phyloP scores from a whole-genome alignment of 1,139 yeast species.

The Citeromyces siamensis region DNA sequence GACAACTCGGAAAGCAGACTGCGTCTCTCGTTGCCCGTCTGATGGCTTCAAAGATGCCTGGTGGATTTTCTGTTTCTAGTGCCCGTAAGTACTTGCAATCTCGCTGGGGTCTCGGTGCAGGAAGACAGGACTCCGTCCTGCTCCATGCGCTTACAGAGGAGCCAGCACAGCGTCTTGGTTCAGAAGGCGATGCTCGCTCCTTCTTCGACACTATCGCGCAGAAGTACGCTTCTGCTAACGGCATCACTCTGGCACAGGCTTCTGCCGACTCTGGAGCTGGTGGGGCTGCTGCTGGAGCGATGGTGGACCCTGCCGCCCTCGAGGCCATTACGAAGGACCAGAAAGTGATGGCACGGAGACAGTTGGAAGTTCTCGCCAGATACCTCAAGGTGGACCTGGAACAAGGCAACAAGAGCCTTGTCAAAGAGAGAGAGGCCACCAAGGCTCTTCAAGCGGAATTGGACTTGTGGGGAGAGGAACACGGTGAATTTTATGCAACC shows the following conservation, averaged over 20 bases:
- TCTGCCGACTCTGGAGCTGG: conserved; percentile 18
- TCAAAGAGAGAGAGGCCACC: conserved; percentile 84
- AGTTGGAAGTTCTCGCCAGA: conserved; percentile 88
- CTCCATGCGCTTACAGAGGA: conserved; percentile 77
- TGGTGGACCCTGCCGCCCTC: conserved; percentile 89
- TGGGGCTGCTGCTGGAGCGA: conserved; percentile 66
- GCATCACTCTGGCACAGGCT: conserved; percentile 64
- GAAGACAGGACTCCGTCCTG: conserved; percentile 89
- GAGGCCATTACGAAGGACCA: conserved; percentile 91
- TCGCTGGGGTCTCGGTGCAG: conserved; percentile 84
- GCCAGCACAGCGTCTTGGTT: conserved; percentile 79
- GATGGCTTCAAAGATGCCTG: conserved; percentile 97
- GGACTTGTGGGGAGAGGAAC: conserved; percentile 88
- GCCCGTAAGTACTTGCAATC: conserved; percentile 88
- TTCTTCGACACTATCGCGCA: conserved; percentile 74
- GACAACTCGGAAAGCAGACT: conserved; percentile 89
- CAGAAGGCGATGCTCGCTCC: conserved; percentile 83
- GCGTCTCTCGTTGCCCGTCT: conserved; percentile 80
- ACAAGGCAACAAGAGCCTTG: conserved; percentile 76
- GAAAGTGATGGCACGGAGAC: conserved; percentile 84
- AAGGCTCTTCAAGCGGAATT: conserved; percentile 76
- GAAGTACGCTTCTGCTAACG: conserved; percentile 76
- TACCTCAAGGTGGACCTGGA: conserved; percentile 88
- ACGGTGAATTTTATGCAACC: conserved; percentile 88
- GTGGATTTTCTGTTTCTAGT: conserved; percentile 87